These are phyloP conservation scores for Gracilaria gracilis DNA, from an alignment of 23 red algal genomes.

Conservation along the genomic window DNA sequence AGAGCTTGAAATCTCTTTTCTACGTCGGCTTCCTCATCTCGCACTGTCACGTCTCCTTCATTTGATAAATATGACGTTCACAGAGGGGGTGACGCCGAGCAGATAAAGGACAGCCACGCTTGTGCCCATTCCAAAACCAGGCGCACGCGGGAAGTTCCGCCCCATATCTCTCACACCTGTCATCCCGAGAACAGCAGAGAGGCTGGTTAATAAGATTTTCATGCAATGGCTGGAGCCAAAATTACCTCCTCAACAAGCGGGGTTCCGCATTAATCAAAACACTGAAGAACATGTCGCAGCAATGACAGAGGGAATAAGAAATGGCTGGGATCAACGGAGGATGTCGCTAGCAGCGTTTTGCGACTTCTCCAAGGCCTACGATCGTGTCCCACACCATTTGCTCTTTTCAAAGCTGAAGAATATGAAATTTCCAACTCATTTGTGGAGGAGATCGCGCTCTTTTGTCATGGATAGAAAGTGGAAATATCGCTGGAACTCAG, in stretches of 20 bases:
- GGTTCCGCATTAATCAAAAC: neutral
- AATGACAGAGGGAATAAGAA: neutral
- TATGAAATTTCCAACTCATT: neutral
- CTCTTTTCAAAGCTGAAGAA: neutral
- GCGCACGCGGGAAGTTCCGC: neutral
- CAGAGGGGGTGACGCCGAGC: neutral
- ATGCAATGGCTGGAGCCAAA: neutral
- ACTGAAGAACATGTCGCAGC: slow-evolving; percentile 19
- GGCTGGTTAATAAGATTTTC: neutral
- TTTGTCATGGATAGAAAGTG: neutral
- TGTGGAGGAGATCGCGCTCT: neutral
- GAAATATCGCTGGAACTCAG: neutral
- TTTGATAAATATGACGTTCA: neutral
- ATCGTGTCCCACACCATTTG: neutral
- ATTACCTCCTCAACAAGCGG: neutral
- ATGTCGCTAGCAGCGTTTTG: neutral
- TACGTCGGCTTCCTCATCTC: neutral
- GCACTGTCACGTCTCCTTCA: neutral
- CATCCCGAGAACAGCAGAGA: neutral
- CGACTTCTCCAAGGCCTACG: slow-evolving; percentile 10
- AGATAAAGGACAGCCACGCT: neutral
- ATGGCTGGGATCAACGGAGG: neutral
- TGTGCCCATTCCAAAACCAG: slow-evolving; percentile 5
- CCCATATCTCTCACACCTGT: neutral
- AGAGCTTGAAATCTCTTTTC: neutral